phyloP scores from a whole-genome alignment of 352 stramenopile genomes.

The Elongisporangium prolatum region DNA sequence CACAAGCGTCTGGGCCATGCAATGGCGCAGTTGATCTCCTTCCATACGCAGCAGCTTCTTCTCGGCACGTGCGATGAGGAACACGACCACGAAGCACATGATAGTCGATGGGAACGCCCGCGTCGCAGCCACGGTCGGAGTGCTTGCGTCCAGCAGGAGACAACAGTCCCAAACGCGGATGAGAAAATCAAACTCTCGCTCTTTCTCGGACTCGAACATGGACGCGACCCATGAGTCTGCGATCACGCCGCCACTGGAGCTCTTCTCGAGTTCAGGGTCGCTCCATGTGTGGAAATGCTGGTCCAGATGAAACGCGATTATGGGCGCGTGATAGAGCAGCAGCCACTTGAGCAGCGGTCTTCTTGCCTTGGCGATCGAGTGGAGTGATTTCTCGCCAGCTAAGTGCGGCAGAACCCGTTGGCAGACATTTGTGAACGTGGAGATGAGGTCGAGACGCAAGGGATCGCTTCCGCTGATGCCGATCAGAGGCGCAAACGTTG shows the following conservation, averaged over 20 bases:
- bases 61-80: conserved; percentile 45
- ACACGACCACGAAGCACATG: conserved; percentile 33
- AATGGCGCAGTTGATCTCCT: conserved; percentile 62
- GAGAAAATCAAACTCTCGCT: conserved; percentile 46
- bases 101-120: conserved; percentile 21
- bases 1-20: conserved; percentile 54
- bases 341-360: conserved; percentile 60
- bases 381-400: conserved; percentile 10
- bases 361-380: conserved; percentile 23
- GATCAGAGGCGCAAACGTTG: conserved; percentile 55
- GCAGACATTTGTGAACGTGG: conserved; percentile 40
- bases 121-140: not conserved
- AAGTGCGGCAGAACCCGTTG: conserved; percentile 49
- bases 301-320: conserved; percentile 68
- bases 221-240: conserved; percentile 70
- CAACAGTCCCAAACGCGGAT: conserved; percentile 72
- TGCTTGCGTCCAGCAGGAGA: conserved; percentile 28
- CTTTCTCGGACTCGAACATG: conserved; percentile 58
- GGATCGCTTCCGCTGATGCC: conserved; percentile 62
- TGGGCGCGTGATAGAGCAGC: conserved; percentile 69
- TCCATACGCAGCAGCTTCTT: conserved; percentile 71
- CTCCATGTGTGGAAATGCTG: conserved; percentile 71
- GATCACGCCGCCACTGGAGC: conserved; percentile 20
- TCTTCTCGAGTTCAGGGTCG: conserved; percentile 15
- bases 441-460: conserved; percentile 52